Conservation (phyloP, 139 green algal species). For the Nannochloris sp. region DNA sequence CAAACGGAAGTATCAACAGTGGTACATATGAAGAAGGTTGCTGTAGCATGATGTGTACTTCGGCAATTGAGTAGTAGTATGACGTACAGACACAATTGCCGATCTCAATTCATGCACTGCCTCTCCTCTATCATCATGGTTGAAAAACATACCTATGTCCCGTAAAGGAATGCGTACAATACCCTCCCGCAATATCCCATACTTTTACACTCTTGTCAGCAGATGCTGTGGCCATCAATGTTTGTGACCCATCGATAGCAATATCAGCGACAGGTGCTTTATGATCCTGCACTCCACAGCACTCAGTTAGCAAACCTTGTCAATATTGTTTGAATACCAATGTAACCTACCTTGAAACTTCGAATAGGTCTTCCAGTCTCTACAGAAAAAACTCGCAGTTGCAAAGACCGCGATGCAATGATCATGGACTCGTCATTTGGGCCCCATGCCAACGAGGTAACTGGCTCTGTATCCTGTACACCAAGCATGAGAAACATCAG, state of each 20-base stretch:
- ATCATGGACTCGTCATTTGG: constrained; percentile 62
- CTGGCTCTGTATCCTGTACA: constrained; percentile 70
- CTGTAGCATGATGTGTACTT: not conserved
- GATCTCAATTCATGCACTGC: not conserved
- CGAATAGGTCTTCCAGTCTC: constrained; percentile 30
- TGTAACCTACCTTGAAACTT: constrained; percentile 46
- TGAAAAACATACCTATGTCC: constrained; percentile 51
- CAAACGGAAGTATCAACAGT: no score
- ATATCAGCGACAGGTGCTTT: constrained; percentile 66
- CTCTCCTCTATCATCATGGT: not conserved
- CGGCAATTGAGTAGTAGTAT: constrained; percentile 6
- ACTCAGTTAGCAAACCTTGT: not conserved
- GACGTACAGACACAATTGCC: not conserved
- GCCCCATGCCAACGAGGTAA: constrained; percentile 73
- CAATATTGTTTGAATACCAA: no score
- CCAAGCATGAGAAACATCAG: no score
- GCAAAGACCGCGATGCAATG: constrained; percentile 66
- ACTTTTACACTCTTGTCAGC: constrained; percentile 67
- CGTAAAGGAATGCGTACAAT: constrained; percentile 83
- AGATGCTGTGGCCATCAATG: constrained; percentile 64
- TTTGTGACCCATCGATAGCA: constrained; percentile 62
- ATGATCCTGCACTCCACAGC: constrained; percentile 43
- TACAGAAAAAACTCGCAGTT: constrained; percentile 56
- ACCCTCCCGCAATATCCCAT: constrained; percentile 65
- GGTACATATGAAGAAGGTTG: not conserved